Base-by-base conservation (phyloP, 352 stramenopile genomes). In the Thalassiosira sp. region DNA sequence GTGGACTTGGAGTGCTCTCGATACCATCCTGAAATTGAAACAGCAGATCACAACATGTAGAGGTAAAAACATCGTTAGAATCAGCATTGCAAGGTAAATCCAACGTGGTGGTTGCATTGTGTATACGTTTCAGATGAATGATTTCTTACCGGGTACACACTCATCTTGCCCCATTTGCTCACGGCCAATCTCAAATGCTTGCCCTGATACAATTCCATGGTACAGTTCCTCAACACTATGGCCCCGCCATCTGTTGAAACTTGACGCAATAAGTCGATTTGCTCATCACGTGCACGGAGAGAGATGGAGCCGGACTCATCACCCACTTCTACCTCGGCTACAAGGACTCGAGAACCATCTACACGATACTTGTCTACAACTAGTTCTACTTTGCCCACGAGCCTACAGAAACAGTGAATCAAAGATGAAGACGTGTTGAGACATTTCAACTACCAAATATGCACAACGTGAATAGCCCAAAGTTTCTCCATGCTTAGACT, bases 111-210 rank as follows among this genome's bases (percentile, higher is more conserved):
- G 27, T 31, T 15, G 57, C 35, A 13, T 22, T 56, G 28, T 28
- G 22, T 11, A 15, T 15, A 48, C 35, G 13, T 22, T 56, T 51
- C 45, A 24, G 2, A 74, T 27, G 18, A 18, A 33, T 3, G 75
- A 52, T 43, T 33, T 61, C 70, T 79, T 48, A 72, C 86, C 3
- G 86, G 86, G 75, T 86, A 92, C 31, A 67, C 68, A 59, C 43
- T 79, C 22, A 92, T 70, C 58, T 92, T 92, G 25, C 87, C 87
- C 87, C 87, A 92, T 70, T 92, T 92, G 18, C 76, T 91, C 11
- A 92, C 78, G 15, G 82, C 84, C 24, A 92, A 66, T 40, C 87
- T 77, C 64, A 92, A 77, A 73, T 88, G 74, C 51, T 79, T 85
- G 25, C 82, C 82, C 67, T 88, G 84, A 60, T 84, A 90, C 13